Evolutionary conservation across 192 early-diverging fungal genomes (phyloP).

Genomic region (Rhizoclosmatium globosum): DNA sequence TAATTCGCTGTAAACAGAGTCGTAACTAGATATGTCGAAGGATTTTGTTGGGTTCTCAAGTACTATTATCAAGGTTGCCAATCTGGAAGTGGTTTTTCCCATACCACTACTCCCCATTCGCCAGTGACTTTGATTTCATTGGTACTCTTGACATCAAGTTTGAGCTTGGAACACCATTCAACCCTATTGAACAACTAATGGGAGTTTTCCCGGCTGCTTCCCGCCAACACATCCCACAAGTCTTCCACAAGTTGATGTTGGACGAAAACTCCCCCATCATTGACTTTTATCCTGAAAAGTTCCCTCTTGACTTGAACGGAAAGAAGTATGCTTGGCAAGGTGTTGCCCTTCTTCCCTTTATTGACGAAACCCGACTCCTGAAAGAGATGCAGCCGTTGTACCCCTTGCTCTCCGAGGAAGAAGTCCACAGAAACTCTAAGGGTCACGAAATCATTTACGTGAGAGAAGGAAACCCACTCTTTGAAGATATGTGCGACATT

Average conservation of each 20-base stretch:
- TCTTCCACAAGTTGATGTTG: constrained; percentile 86
- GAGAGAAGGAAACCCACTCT: constrained; percentile 42
- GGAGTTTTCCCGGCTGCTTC: constrained; percentile 92
- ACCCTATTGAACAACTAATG: constrained; percentile 98
- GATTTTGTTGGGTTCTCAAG: constrained; percentile 96
- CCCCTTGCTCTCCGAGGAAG: constrained; percentile 51
- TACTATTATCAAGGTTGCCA: constrained; percentile 97
- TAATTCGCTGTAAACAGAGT: constrained; percentile 39
- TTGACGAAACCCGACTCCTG: constrained; percentile 88
- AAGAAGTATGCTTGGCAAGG: constrained; percentile 98
- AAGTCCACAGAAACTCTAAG: constrained; percentile 48
- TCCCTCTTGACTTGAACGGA: constrained; percentile 95
- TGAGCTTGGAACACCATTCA: constrained; percentile 85
- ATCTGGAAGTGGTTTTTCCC: constrained; percentile 99
- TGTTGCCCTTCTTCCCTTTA: constrained; percentile 97
- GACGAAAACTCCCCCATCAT: constrained; percentile 87
- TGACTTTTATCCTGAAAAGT: constrained; percentile 93
- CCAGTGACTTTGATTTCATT: constrained; percentile 77
- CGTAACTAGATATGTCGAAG: constrained; percentile 83
- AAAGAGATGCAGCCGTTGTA: constrained; percentile 74
- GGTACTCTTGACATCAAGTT: constrained; percentile 71
- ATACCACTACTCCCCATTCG: constrained; percentile 96
- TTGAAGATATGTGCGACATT: constrained; percentile 52
- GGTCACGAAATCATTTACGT: constrained; percentile 55
- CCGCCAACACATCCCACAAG: constrained; percentile 81